Conservation (phyloP, 306 rosid genomes). For the Comarum palustre region DNA sequence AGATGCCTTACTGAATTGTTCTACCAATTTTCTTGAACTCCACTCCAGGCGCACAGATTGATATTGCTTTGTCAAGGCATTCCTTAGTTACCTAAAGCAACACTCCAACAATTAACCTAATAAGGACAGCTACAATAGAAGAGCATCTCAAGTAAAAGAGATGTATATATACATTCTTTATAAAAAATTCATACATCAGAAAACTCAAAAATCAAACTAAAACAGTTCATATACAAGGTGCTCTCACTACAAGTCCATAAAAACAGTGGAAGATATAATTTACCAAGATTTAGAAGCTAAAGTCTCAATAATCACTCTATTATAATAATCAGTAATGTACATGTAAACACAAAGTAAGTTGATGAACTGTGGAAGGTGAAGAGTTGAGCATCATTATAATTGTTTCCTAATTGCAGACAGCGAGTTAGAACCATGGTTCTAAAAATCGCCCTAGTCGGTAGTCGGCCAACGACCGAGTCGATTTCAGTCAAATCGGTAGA, state of each 20-base stretch:
- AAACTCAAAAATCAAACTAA: neutral
- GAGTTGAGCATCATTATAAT: neutral
- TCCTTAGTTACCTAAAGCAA: constrained; percentile 72
- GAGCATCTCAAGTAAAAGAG: constrained; percentile 6
- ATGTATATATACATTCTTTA: neutral
- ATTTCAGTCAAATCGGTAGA: too few species aligned
- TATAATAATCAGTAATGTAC: neutral
- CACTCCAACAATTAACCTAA: constrained; percentile 13
- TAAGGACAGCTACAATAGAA: constrained; percentile 24
- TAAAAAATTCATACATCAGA: neutral
- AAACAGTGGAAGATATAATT: neutral
- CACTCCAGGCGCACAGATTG: constrained; percentile 89
- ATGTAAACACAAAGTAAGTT: neutral
- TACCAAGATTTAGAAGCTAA: neutral
- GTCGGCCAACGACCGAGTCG: too few species aligned
- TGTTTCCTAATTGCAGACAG: neutral
- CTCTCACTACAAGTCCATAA: neutral
- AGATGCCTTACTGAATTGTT: constrained; percentile 72
- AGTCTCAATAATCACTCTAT: neutral
- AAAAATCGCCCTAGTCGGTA: too few species aligned
- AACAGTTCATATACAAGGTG: neutral
- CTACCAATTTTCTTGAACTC: constrained; percentile 77
- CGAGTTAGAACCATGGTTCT: too few species aligned
- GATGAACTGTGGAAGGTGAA: neutral
- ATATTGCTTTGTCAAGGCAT: constrained; percentile 79